Evolutionary conservation across 768 basidiomycete genomes (phyloP), one percentile per base, ranked within the genome.

Genomic region (Paxillus involutus): DNA sequence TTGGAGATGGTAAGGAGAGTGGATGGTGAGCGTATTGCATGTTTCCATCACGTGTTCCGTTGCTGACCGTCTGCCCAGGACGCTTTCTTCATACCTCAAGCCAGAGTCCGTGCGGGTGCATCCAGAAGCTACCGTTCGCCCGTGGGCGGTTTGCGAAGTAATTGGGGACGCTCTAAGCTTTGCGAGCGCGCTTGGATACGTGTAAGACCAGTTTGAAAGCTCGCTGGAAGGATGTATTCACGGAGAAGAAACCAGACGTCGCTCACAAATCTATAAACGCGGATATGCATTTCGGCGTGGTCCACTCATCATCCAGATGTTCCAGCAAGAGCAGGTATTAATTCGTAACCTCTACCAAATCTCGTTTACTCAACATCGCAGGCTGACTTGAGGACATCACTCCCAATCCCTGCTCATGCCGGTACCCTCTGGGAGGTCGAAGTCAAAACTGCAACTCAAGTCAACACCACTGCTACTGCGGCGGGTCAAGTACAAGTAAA

Each of bases 341-440:
- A 43, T 7, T 26, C 26, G 39, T 59, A 32, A 47, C 7, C 10
- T 17, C 48, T 44, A 24, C 9, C 21, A 36, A 32, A n/a, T 39
- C 16, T 29, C 24, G 47, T 51, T 47, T 11, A 50, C 58, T 59
- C 12, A 59, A 44, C 50, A 42, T 55, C 36, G 17, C 42, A 93
- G 89, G 80, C 88, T 33, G 88, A 91, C 61, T 79, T 81, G 0
- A 88, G 81, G 69, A 90, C 88, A 5, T 85, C 85, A 49, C 82
- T 85, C 59, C 85, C 88, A 0, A 85, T 85, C 43, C 85, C 88
- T 36, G 88, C 88, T n/a, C 87, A 89, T 51, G 72, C 83, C 8
- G 89, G 89, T 59, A 89, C 89, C 0, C 76, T 90, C 6, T 94
- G 91, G 91, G 87, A 92, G 66, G 89, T 94, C 36, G 88, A 93